These are phyloP conservation scores for Arabidopsis arenosa DNA, from an alignment of 345 rosid species.

Conservation along the genomic window DNA sequence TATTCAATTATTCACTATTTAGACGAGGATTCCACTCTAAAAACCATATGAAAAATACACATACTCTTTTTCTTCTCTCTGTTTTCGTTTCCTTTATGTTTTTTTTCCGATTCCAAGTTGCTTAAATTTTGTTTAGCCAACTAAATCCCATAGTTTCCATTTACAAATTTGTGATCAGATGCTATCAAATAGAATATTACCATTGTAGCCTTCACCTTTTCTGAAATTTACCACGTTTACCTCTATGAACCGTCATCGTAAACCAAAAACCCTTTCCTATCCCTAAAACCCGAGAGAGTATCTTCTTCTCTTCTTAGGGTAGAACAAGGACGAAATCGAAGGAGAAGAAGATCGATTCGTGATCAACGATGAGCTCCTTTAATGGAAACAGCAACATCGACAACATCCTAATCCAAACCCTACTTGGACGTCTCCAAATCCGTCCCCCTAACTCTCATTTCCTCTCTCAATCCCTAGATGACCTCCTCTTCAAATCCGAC, in stretches of 20 bases:
- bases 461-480: slow-evolving; percentile 81
- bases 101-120: background rate
- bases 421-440: slow-evolving; percentile 89
- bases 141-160: background rate
- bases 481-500: slow-evolving; percentile 72
- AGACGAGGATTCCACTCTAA: no score
- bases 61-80: no score
- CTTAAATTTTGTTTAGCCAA: background rate
- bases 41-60: no score
- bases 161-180: background rate
- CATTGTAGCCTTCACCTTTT: background rate
- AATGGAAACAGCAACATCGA: slow-evolving; percentile 64
- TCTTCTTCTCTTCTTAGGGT: slow-evolving; percentile 10
- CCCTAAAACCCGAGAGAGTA: slow-evolving; percentile 39
- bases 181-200: background rate
- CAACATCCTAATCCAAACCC: slow-evolving; percentile 73
- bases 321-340: background rate
- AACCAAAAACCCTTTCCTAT: slow-evolving; percentile 42
- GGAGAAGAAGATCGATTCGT: slow-evolving; percentile 12
- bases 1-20: no score
- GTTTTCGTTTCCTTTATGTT: no score
- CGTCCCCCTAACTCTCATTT: slow-evolving; percentile 59
- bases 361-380: slow-evolving; percentile 62
- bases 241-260: background rate
- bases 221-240: slow-evolving; percentile 3